Evolutionary conservation across 805 yeast species (phyloP).

Genomic region (Yarrowia osloensis): DNA sequence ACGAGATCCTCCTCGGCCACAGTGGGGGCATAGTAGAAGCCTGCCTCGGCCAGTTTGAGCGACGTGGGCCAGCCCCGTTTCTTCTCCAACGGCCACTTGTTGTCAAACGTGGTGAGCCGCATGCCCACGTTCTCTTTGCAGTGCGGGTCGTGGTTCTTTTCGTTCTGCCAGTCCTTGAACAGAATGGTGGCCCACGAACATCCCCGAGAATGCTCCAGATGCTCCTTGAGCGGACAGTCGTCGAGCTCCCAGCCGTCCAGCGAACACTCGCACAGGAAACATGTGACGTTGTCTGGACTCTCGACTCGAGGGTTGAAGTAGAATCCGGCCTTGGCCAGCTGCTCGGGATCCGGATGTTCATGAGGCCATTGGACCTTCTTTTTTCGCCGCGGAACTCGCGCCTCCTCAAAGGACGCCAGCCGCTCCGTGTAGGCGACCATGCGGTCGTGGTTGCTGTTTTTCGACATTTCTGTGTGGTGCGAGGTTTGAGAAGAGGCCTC

Average conservation of each 20-base stretch:
- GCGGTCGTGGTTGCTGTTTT: slow-evolving; percentile 10
- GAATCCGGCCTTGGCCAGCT: slow-evolving; percentile 61
- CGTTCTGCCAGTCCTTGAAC: slow-evolving; percentile 36
- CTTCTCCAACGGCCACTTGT: slow-evolving; percentile 51
- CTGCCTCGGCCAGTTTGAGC: slow-evolving; percentile 58
- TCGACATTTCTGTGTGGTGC: not conserved
- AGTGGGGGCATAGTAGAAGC: slow-evolving; percentile 61
- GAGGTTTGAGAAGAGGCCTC: not conserved
- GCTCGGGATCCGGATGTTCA: slow-evolving; percentile 38
- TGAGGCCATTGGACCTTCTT: slow-evolving; percentile 37
- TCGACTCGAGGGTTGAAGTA: slow-evolving; percentile 55
- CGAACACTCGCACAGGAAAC: slow-evolving; percentile 58
- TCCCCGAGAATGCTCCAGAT: slow-evolving; percentile 43
- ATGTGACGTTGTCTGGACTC: slow-evolving; percentile 54
- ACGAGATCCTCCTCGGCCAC: slow-evolving; percentile 52
- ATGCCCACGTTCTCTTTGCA: slow-evolving; percentile 35
- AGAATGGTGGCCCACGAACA: slow-evolving; percentile 45
- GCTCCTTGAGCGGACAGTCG: slow-evolving; percentile 56
- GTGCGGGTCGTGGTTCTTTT: slow-evolving; percentile 37
- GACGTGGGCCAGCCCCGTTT: slow-evolving; percentile 47
- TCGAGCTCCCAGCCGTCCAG: slow-evolving; percentile 60
- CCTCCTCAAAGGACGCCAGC: slow-evolving; percentile 7
- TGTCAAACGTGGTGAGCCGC: slow-evolving; percentile 37
- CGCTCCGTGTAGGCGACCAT: slow-evolving; percentile 19
- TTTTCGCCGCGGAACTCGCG: not conserved